Base-by-base conservation (phyloP, 2,329 filamentous ascomycete genomes). In the Talaromyces sp. region DNA sequence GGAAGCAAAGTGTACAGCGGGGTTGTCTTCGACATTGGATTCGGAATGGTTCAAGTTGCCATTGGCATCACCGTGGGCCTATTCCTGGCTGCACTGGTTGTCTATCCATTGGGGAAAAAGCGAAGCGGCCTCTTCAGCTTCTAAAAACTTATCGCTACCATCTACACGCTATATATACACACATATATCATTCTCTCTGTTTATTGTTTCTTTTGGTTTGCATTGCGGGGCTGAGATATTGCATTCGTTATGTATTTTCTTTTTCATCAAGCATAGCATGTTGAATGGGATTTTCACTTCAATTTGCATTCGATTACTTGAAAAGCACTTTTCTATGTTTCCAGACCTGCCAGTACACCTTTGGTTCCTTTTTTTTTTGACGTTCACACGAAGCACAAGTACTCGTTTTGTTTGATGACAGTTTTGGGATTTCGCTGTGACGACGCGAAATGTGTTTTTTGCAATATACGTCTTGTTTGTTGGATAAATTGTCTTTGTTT, bases 51-150 rank as follows among this genome's bases (percentile, higher is more conserved):
- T 53, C 78, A 81, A 67, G 75, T 81, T 30, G 77, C 78, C 6
- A 78, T 81, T 56, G 79, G 78, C n/a, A 81, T 81, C 62, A 81
- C 79, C 0, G 78, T 81, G 6, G 79, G 79, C 4, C 65, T 81
- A 28, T 81, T 81, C 66, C 69, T 81, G 59, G 78, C 78, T 54
- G 78, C 78, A 36, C 67, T 81, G 65, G 73, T 81, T 36, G 75
- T 81, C 36, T 81, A 81, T 69, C 79, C 79, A 1, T 70, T 77
- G 60, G 78, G 79, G 22, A 81, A 81, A 69, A 76, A 78, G 69
- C 74, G 79, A 62, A 81, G 78, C 68, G 79, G 78, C 15, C 64
- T 81, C 51, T 81, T 81, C 67, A 80, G 77, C 68, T 80, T 81
- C 64, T 76, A 68, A 65, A 3, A 30, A 28, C 30, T 15, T 49